Conservation (phyloP, 345 rosid genomes). For the Rhodamnia argentea region DNA sequence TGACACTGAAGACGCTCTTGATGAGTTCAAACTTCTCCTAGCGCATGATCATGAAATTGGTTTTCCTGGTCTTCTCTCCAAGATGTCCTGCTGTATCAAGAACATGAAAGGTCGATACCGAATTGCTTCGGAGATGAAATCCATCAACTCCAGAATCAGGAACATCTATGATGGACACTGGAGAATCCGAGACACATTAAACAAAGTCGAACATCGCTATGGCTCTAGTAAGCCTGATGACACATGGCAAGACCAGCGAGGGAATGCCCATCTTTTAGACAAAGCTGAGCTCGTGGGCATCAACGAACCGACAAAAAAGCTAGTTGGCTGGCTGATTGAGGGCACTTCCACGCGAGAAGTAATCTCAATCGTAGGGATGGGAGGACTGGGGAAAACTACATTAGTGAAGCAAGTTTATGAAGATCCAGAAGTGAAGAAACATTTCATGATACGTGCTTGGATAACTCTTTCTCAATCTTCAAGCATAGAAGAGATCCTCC, state of each 20-base stretch:
- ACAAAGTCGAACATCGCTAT: neutral
- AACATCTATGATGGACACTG: conserved; percentile 2
- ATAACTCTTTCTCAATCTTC: conserved; percentile 18
- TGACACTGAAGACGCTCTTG: conserved; percentile 18
- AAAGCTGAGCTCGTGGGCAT: conserved; percentile 24
- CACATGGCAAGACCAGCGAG: conserved; percentile 8
- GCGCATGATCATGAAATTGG: neutral
- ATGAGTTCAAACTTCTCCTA: conserved; percentile 14
- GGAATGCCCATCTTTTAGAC: conserved; percentile 24
- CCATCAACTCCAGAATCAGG: conserved; percentile 5
- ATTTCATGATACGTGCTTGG: conserved; percentile 18
- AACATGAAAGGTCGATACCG: conserved; percentile 14
- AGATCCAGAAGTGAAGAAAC: conserved; percentile 8
- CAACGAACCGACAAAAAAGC: conserved; percentile 9
- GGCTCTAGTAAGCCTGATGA: neutral
- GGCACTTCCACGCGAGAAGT: neutral
- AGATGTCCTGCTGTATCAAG: conserved; percentile 7
- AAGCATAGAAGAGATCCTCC: conserved; percentile 7
- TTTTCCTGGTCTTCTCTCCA: neutral
- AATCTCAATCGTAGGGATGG: conserved; percentile 24
- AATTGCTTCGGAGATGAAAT: conserved; percentile 7
- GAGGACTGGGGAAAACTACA: conserved; percentile 36
- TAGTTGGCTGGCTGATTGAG: conserved; percentile 4
- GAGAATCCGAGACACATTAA: neutral
- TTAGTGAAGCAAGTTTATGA: conserved; percentile 26